phyloP scores from a whole-genome alignment of 257 asterid genomes.

The Nicotiana tomentosiformis region DNA sequence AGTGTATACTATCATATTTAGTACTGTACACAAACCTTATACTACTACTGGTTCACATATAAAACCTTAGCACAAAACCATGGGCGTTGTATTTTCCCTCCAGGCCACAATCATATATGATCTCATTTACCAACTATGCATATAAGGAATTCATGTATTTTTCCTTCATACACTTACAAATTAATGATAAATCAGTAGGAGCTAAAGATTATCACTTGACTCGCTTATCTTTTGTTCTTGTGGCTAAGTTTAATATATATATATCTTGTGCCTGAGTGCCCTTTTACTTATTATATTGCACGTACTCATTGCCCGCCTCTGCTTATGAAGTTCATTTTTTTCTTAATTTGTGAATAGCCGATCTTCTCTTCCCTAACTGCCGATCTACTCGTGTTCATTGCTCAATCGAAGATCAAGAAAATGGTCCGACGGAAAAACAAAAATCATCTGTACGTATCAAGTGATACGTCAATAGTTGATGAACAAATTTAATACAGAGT shows the following conservation, averaged over 20 bases:
- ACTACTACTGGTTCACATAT: not conserved
- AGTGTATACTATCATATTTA: not conserved
- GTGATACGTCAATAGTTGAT: too few species aligned
- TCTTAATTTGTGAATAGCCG: not conserved
- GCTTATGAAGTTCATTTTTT: not conserved
- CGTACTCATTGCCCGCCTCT: not conserved
- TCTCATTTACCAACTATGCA: not conserved
- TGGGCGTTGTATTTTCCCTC: not conserved
- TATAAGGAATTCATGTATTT: not conserved
- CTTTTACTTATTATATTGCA: too few species aligned
- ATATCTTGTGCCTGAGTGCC: too few species aligned
- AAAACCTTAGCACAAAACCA: conserved; percentile 3
- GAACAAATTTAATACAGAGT: too few species aligned
- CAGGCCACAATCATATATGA: too few species aligned
- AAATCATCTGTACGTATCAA: too few species aligned
- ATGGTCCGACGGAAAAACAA: not conserved
- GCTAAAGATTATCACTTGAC: not conserved
- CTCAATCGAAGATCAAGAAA: too few species aligned
- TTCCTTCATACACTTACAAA: not conserved
- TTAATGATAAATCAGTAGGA: not conserved
- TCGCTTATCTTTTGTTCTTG: not conserved
- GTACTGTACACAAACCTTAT: not conserved
- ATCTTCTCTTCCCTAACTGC: too few species aligned
- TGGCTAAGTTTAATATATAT: too few species aligned
- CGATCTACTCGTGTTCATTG: too few species aligned